Evolutionary conservation across 225 moss, liverwort and hornwort species (phyloP), one percentile per base, ranked within the genome.

Genomic region (Sphagnum contortum): DNA sequence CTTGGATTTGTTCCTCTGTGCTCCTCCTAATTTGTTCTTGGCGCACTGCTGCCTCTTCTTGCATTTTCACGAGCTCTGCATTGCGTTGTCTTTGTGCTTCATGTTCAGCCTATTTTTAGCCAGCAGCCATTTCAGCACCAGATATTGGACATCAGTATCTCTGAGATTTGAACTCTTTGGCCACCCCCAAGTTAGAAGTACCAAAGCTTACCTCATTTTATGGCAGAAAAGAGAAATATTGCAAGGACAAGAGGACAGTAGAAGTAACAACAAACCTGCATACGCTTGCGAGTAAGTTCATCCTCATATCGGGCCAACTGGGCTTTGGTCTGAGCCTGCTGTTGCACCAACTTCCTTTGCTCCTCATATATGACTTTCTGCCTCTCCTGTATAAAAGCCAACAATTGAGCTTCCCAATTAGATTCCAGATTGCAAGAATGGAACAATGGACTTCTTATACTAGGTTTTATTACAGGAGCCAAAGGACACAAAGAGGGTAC

Each of bases 271-370:
- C 10, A 14, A 29, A 55, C 87, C 91, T 95, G 94, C 98, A 98
- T 89, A 4, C 93, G 73, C 66, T 98, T 98, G 63, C 98, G 87
- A 4, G 93, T 80, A 60, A 98, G 80, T 76, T 98, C 98, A 70
- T 98, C 98, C 79, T 98, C 98, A 62, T 98, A 91, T 13, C 98
- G 84, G 12, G 93, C 91, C 67, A 98, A 70, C 82, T 98, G 98
- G 29, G 98, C 98, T 73, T 93, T 98, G 60, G 87, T 98, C 78
- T 98, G 98, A 14, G 86, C 91, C 72, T 92, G 92, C 71, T 93
- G 93, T 74, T 98, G 91, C 64, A 81, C 72, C 69, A 91, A 57
- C 71, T 98, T 89, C 70, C 74, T 91, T 65, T 98, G 98, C 74
- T 98, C 98, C 54, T 98, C 98, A 63, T 79, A 91, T 63, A 98